These are phyloP conservation scores for Solanum sitiens DNA, from an alignment of 257 asterid species.

Conservation along the genomic window DNA sequence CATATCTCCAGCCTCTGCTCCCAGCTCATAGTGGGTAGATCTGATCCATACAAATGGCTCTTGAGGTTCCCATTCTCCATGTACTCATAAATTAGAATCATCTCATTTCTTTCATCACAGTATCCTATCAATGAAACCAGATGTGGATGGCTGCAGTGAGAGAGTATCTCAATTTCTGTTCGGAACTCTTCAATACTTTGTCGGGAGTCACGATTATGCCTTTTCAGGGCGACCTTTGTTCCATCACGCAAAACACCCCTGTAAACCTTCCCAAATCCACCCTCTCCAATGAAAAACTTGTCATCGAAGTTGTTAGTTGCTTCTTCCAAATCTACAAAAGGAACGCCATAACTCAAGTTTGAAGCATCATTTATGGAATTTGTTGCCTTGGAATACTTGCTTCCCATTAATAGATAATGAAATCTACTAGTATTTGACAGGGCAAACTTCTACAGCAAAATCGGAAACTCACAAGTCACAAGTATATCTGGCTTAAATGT, in stretches of 20 bases:
- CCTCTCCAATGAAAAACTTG: neutral
- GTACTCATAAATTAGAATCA: neutral
- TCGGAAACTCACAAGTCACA: too few relatives aligned
- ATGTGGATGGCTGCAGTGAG: neutral
- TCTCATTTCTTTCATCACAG: neutral
- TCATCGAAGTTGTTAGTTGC: neutral
- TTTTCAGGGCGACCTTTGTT: neutral
- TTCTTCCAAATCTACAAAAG: neutral
- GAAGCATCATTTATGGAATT: neutral
- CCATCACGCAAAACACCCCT: neutral
- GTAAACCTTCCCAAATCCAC: neutral
- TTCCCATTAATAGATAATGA: neutral
- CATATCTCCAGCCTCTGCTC: neutral
- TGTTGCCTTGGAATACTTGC: neutral
- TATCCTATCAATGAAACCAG: neutral
- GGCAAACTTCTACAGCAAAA: too few relatives aligned
- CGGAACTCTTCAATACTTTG: neutral
- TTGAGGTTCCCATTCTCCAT: neutral
- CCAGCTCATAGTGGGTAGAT: neutral
- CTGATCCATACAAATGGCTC: neutral
- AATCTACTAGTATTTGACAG: too few relatives aligned
- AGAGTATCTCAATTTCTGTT: neutral
- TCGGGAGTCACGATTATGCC: fast-evolving
- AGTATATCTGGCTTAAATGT: too few relatives aligned
- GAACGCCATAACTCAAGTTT: neutral